Evolutionary conservation across 495 filamentous ascomycete genomes (phyloP), one percentile per base, ranked within the genome.

Genomic region (Neurospora discreta): DNA sequence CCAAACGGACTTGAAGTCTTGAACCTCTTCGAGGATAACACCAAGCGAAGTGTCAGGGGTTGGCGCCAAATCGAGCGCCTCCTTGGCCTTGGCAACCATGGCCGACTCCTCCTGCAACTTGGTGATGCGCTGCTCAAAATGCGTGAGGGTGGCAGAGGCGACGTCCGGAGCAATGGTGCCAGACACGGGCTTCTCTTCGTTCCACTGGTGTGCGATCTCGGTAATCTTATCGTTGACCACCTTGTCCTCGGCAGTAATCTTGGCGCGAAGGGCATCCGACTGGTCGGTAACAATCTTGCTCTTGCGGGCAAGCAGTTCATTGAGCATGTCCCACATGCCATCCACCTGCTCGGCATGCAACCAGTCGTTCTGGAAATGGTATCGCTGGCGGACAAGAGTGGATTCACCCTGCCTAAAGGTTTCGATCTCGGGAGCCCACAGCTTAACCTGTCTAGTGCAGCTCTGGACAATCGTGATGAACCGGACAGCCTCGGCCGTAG

Each of bases 1-100:
- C 95, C 95, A 99, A 16, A 99, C 96, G 13, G 95, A 97, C 84
- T 94, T 95, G 84, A 98, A 99, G 80, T 99, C 95, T 60, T 97
- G 95, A 3, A 99, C 95, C 77, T 99, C 95, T 76, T 99, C 95
- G 10, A 98, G 85, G 39, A 98, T 91, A 16, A 89, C 86, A 9
- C 87, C 85, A 23, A 99, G 87, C 11, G 89, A 88, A 38, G 91
- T 92, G 71, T 97, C 92, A 0, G 90, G 82, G 68, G 87, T 91
- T 3, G 89, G 86, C 11, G 95, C 91, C 69, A 99, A 85, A 80
- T 98, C 94, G 39, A 99, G 87, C 0, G 96, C 96, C 77, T 99
- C 95, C 78, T 97, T 98, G 5, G 96, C 95, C 79, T 92, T 97
- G 18, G 91, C 90, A 11, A 99, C 94, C 92, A 97, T 97, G 71